Conservation (phyloP, 2,329 filamentous ascomycete species). For the Ophiostoma novo-ulmi region DNA sequence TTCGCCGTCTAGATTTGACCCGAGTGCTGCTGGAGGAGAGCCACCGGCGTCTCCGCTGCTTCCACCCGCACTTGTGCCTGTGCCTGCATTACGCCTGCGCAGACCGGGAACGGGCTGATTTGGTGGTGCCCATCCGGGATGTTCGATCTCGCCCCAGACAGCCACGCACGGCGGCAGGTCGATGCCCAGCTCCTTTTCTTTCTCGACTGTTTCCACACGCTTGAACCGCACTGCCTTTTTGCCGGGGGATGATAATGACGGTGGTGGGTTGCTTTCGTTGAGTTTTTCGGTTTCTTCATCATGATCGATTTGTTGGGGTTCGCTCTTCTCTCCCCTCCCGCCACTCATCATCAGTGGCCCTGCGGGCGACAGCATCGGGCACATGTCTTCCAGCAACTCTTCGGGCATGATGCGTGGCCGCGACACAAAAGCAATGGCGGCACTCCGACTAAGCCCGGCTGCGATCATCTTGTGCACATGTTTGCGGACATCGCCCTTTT, state of each 20-base stretch:
- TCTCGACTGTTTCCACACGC: constrained; percentile 26
- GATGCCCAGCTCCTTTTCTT: constrained; percentile 35
- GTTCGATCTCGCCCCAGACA: constrained; percentile 77
- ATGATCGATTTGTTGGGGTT: background rate
- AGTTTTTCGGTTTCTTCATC: background rate
- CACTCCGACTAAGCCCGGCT: constrained; percentile 67
- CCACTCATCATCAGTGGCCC: background rate
- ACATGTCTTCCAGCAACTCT: constrained; percentile 26
- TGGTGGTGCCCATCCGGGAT: constrained; percentile 84
- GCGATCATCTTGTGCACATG: constrained; percentile 71
- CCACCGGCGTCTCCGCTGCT: background rate
- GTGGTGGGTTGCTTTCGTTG: background rate
- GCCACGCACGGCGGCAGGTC: constrained; percentile 48
- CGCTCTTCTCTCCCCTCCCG: background rate
- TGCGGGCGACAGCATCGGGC: constrained; percentile 8
- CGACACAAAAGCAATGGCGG: constrained; percentile 73
- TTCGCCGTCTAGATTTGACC: constrained; percentile 51
- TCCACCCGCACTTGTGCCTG: background rate
- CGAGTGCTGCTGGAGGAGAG: background rate
- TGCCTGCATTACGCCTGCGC: background rate
- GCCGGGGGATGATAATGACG: background rate
- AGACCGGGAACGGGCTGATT: constrained; percentile 33
- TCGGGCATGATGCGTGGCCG: constrained; percentile 55
- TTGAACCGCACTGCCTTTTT: constrained; percentile 23
- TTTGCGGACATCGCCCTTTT: constrained; percentile 74